Evolutionary conservation across 2,329 filamentous ascomycete genomes (phyloP).

Genomic region (Pezicula neosporulosa): DNA sequence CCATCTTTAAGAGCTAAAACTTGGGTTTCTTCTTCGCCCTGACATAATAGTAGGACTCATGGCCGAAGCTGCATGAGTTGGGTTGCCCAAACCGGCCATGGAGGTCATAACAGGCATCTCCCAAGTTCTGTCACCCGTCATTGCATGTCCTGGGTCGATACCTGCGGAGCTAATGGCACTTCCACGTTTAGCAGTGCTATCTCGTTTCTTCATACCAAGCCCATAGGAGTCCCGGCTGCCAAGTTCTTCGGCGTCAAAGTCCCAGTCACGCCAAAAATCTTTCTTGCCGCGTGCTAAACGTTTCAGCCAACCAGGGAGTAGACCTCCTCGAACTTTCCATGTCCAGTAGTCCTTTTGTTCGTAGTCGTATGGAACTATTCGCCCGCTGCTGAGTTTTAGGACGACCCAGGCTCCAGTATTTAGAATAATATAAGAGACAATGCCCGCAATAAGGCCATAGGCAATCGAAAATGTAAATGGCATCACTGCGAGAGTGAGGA

Average conservation of each 20-base stretch:
- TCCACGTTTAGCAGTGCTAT: neutral
- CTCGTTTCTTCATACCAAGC: neutral
- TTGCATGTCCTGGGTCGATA: neutral
- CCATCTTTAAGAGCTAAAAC: too few species aligned
- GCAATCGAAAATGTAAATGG: conserved; percentile 89
- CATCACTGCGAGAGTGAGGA: conserved; percentile 81
- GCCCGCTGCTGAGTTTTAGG: conserved; percentile 61
- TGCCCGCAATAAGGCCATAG: conserved; percentile 77
- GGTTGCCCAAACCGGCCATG: neutral
- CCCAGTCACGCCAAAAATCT: conserved; percentile 19
- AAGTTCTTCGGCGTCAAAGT: conserved; percentile 18
- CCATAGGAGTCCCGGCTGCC: conserved; percentile 8
- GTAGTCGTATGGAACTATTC: conserved; percentile 72
- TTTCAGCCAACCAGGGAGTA: conserved; percentile 16
- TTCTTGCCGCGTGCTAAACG: conserved; percentile 2
- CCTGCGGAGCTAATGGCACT: neutral
- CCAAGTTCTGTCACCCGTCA: conserved; percentile 13
- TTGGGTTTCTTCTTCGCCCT: neutral
- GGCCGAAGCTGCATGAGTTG: neutral
- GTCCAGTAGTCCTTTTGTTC: conserved; percentile 58
- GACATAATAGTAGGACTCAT: neutral
- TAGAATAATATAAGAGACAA: conserved; percentile 72
- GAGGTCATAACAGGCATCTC: conserved; percentile 10
- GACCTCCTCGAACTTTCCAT: conserved; percentile 18
- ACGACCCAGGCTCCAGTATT: conserved; percentile 70